phyloP scores from a whole-genome alignment of 192 early-diverging fungal species.

The Coemansia sp. region DNA sequence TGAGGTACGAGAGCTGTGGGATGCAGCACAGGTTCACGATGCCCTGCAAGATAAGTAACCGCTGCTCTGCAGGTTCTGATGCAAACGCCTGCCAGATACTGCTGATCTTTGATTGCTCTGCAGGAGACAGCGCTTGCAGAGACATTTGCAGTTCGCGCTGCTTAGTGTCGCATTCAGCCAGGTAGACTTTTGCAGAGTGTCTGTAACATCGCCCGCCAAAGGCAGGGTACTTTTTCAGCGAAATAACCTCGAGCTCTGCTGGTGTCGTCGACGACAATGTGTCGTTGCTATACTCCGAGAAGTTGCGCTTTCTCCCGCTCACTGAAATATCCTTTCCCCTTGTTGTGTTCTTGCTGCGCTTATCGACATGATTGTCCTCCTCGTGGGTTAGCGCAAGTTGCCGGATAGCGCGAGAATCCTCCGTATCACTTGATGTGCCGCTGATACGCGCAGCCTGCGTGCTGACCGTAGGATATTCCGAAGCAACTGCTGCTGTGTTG shows the following conservation, averaged over 20 bases:
- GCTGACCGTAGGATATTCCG: slow-evolving; percentile 3
- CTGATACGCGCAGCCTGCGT: slow-evolving; percentile 1
- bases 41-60: slow-evolving; percentile 70
- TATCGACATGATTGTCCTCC: slow-evolving; percentile 10
- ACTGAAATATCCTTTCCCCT: background rate
- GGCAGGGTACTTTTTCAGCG: slow-evolving; percentile 41
- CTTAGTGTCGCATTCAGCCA: slow-evolving; percentile 39
- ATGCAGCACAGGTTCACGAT: slow-evolving; percentile 81
- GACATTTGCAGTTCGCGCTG: slow-evolving; percentile 55
- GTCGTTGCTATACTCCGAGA: slow-evolving; percentile 21
- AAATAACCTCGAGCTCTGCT: slow-evolving; percentile 22
- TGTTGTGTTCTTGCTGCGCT: background rate
- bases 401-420: slow-evolving; percentile 19
- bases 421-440: slow-evolving; percentile 1
- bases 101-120: slow-evolving; percentile 63
- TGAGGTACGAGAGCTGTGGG: slow-evolving; percentile 83
- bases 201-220: slow-evolving; percentile 56
- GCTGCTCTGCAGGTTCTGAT: slow-evolving; percentile 63
- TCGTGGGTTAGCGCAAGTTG: background rate
- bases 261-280: background rate
- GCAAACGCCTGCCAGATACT: slow-evolving; percentile 72
- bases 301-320: slow-evolving; percentile 41
- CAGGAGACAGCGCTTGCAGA: slow-evolving; percentile 58
- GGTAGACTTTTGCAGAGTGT: slow-evolving; percentile 51
- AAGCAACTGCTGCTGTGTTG: background rate